Evolutionary conservation across 139 green algal genomes (phyloP), one percentile per base, ranked within the genome.

Genomic region (Volvox reticuliferus): DNA sequence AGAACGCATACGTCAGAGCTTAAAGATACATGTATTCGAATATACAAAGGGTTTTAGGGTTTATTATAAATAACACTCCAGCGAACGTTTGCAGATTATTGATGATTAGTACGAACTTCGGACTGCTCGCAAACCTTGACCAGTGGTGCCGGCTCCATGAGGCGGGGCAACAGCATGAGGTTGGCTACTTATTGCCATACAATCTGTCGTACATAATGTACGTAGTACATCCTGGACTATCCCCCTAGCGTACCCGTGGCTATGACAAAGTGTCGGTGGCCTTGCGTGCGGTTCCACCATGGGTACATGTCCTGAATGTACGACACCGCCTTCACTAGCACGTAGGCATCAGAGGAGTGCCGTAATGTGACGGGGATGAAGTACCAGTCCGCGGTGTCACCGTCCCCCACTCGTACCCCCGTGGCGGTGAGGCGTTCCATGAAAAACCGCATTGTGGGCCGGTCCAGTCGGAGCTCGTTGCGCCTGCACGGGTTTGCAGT

Each of bases 301-400:
- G 92, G 92, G 37, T 69, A 87, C 1, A 61, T 80, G 30, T 82
- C 16, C 1, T 33, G 62, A 1, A 93, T 76, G 86, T 93, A 91
- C 26, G 24, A 30, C 24, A 93, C 5, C 24, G 86, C 91, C 5
- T 28, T 20, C 18, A 21, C 32, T n/a, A 93, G 36, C 1, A 65
- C 2, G 19, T 33, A 26, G 0, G 13, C 65, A 28, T 93, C 91
- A 12, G 30, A 24, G 9, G 50, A 55, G 18, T n/a, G 28, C 12
- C 91, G 86, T 65, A 88, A 33, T 2, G 30, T 71, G 2, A 94
- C 71, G 14, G 92, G 89, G 24, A 94, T 91, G 61, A 92, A 92
- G 89, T 84, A 94, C 86, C 82, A 93, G 76, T 93, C 89, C 24
- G 92, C 92, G 6, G 32, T 13, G 19, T 93, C 86, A 20, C 62